Conservation (phyloP, 2,329 filamentous ascomycete species). For the Chaetomium sp. region DNA sequence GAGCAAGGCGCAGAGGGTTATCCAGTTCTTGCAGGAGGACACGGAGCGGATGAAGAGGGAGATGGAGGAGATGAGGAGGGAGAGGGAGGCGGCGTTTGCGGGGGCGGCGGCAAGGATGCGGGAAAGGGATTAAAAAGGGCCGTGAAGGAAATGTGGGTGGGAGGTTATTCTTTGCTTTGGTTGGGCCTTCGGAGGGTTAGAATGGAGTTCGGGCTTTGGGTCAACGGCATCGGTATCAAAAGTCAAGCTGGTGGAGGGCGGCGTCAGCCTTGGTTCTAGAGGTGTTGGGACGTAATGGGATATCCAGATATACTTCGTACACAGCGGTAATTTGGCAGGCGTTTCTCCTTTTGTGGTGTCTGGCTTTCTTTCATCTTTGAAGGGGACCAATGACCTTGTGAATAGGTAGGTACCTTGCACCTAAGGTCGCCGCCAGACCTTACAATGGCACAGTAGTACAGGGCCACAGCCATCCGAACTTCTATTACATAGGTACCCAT, state of each 20-base stretch:
- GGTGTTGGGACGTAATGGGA: not conserved
- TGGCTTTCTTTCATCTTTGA: not conserved
- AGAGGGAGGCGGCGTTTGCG: conserved; percentile 1
- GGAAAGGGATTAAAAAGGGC: not conserved
- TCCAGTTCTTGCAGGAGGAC: conserved; percentile 22
- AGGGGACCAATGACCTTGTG: not conserved
- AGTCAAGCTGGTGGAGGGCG: not conserved
- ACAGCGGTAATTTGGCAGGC: not conserved
- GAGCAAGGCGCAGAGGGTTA: conserved; percentile 20
- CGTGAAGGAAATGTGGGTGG: not conserved
- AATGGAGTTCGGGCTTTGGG: not conserved
- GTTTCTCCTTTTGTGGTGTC: not conserved
- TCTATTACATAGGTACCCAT: not conserved
- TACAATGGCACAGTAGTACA: too few relatives aligned
- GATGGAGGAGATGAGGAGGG: conserved; percentile 18
- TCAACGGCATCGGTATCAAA: not conserved
- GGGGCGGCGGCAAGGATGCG: not conserved
- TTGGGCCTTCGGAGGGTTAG: not conserved
- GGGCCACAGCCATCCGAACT: not conserved
- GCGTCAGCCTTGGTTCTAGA: not conserved
- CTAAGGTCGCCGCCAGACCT: too few relatives aligned
- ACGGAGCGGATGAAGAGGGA: conserved; percentile 18
- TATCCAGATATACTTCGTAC: not conserved
- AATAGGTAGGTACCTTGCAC: too few relatives aligned
- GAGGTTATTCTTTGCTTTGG: not conserved